phyloP scores from a whole-genome alignment of 441 rosid genomes.

The Erysimum cheiri region DNA sequence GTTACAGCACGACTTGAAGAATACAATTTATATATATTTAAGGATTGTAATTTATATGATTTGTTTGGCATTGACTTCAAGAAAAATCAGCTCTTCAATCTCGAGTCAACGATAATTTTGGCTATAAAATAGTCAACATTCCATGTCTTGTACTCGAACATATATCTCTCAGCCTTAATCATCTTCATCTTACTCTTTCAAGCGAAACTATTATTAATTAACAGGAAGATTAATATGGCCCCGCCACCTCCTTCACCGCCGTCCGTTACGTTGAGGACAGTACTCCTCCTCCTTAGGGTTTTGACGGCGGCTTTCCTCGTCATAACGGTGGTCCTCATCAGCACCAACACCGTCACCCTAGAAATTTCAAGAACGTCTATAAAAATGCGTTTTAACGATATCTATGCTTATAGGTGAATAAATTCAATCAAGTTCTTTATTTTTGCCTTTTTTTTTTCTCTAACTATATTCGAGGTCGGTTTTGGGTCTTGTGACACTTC shows the following conservation, averaged over 20 bases:
- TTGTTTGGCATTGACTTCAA: not conserved
- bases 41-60: not conserved
- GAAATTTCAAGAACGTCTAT: not conserved
- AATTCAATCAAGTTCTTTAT: not conserved
- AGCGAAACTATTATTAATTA: not conserved
- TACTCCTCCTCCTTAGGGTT: constrained; percentile 43
- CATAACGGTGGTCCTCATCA: constrained; percentile 39
- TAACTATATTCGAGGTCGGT: too few relatives aligned
- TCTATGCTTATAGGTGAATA: constrained; percentile 47
- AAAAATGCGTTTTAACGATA: constrained; percentile 44
- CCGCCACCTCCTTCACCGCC: constrained; percentile 38
- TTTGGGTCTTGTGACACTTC: not conserved
- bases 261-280: constrained; percentile 28
- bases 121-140: constrained; percentile 2
- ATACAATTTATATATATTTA: not conserved
- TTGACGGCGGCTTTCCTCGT: constrained; percentile 43
- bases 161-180: not conserved
- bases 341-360: constrained; percentile 34
- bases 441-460: too few relatives aligned
- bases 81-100: constrained; percentile 4
- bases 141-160: not conserved
- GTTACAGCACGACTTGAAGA: not conserved
- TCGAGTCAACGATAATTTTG: not conserved
- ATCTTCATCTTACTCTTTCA: not conserved
- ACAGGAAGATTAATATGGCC: constrained; percentile 15